Evolutionary conservation across 192 early-diverging fungal genomes (phyloP).

Genomic region (Backusella luteola): DNA sequence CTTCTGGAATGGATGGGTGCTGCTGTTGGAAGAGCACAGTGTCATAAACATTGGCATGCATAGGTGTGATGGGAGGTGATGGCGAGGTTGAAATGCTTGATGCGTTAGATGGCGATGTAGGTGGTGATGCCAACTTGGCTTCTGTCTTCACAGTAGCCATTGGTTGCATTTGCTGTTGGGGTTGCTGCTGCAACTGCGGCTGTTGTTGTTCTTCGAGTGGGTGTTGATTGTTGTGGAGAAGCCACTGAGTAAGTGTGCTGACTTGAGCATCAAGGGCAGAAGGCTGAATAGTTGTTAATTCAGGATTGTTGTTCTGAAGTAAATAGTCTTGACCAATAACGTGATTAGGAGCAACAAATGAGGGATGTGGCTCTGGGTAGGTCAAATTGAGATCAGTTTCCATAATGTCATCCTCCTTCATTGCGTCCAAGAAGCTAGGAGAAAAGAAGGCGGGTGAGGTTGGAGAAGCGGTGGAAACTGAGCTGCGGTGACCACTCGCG

Average conservation of each 20-base stretch:
- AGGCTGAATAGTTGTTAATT: not conserved
- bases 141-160: not conserved
- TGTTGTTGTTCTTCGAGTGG: not conserved
- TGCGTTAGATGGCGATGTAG: conserved; percentile 6
- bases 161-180: not conserved
- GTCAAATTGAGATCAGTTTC: not conserved
- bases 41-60: conserved; percentile 3
- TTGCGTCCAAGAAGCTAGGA: conserved; percentile 65
- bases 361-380: not conserved
- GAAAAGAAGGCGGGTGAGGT: conserved; percentile 70
- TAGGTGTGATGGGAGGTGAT: not conserved
- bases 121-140: not conserved
- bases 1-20: conserved; percentile 15
- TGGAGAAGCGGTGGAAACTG: conserved; percentile 25
- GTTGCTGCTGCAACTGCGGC: not conserved
- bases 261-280: not conserved
- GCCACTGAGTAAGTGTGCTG: not conserved
- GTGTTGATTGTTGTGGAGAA: not conserved
- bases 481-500: not conserved
- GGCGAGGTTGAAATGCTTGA: not conserved
- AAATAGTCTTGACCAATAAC: not conserved
- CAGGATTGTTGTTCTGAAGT: conserved; percentile 1
- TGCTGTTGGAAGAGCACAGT: conserved; percentile 3
- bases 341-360: not conserved
- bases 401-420: conserved; percentile 42